A percentile compares a stretch with the other conserved stretches of the same genome.
Conservation (phyloP, 2,329 filamentous ascomycete species). For the Clonostachys chloroleuca region DNA sequence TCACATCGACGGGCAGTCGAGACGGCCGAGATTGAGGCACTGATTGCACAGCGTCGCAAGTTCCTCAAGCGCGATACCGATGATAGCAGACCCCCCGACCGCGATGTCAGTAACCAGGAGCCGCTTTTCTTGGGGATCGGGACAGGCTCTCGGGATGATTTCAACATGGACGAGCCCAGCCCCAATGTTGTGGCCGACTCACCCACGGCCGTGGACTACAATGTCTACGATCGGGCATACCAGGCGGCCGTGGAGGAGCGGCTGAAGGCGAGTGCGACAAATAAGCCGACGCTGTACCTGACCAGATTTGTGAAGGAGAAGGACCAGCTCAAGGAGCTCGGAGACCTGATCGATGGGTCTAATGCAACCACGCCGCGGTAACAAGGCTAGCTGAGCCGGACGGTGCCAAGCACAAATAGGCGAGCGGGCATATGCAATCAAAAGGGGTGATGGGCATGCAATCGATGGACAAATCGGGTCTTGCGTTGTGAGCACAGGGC, state of each 20-base stretch:
- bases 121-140: constrained; percentile 75
- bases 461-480: too few relatives aligned
- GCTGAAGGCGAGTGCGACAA: constrained; percentile 47
- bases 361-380: too few relatives aligned
- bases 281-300: constrained; percentile 40
- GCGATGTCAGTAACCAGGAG: constrained; percentile 56
- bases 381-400: too few relatives aligned
- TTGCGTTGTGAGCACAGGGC: too few relatives aligned
- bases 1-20: constrained; percentile 9
- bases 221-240: constrained; percentile 87
- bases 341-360: constrained; percentile 25
- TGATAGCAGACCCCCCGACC: constrained; percentile 35
- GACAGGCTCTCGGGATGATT: constrained; percentile 50
- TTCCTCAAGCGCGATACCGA: constrained; percentile 20
- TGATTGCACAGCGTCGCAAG: constrained; percentile 40
- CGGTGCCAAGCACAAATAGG: too few relatives aligned
- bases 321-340: constrained; percentile 29
- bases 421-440: too few relatives aligned
- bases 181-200: constrained; percentile 68
- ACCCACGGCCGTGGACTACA: constrained; percentile 76
- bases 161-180: constrained; percentile 31
- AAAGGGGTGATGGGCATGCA: too few relatives aligned
- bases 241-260: constrained; percentile 69
- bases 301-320: constrained; percentile 42
- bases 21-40: constrained; percentile 38